These are phyloP conservation scores for Trichopus zeylanicus DNA, from an alignment of 116 monocot genomes.

Conservation along the genomic window DNA sequence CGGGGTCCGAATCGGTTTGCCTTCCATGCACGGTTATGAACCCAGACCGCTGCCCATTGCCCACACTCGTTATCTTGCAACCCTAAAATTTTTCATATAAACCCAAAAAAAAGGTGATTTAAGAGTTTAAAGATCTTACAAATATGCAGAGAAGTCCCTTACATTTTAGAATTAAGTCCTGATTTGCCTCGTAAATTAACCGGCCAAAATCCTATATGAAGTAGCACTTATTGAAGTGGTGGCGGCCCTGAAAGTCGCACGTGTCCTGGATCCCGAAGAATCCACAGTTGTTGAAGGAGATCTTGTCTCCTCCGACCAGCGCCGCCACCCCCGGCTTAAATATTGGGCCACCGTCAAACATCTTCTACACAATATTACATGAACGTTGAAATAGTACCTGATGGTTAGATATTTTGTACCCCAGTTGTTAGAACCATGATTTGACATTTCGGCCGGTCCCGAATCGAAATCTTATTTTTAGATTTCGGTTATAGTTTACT, in stretches of 20 bases:
- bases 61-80: slow-evolving; percentile 9
- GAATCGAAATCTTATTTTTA: too few species aligned
- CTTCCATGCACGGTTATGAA: slow-evolving; percentile 20
- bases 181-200: slow-evolving; percentile 24
- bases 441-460: too few species aligned
- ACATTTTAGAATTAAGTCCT: too few species aligned
- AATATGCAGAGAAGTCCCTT: too few species aligned
- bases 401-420: too few species aligned
- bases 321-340: slow-evolving; percentile 12
- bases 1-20: neutral
- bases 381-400: too few species aligned
- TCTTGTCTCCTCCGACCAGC: slow-evolving; percentile 13
- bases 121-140: too few species aligned
- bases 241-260: slow-evolving; percentile 22
- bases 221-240: slow-evolving; percentile 19
- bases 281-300: slow-evolving; percentile 20
- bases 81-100: neutral
- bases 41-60: neutral
- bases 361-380: slow-evolving; percentile 13
- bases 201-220: slow-evolving; percentile 25
- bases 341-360: neutral
- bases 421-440: too few species aligned
- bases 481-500: too few species aligned
- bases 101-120: neutral
- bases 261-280: slow-evolving; percentile 31